These are phyloP conservation scores for Oryza meyeriana DNA, from an alignment of 176 grass and related monocot species.

Conservation along the genomic window DNA sequence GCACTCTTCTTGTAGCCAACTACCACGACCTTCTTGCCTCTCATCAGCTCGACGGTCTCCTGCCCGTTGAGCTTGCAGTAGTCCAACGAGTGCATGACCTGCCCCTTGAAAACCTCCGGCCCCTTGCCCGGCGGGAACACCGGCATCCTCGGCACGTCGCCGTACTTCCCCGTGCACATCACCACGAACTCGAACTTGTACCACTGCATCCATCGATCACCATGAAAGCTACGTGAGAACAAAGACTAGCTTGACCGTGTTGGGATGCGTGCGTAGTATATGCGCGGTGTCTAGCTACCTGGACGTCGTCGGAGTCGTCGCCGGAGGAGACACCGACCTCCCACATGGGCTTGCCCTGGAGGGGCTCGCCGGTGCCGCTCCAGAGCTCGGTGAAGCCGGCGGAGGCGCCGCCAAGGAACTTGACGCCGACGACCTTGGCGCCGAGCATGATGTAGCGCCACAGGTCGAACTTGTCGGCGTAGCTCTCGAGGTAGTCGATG, in stretches of 20 bases:
- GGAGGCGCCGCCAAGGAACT: slow-evolving; percentile 47
- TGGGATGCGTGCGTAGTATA: no score
- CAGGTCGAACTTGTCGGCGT: slow-evolving; percentile 64
- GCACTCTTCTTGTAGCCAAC: slow-evolving; percentile 97
- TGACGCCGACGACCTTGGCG: slow-evolving; percentile 78
- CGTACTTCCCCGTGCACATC: slow-evolving; percentile 97
- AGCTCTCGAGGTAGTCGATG: slow-evolving; percentile 80
- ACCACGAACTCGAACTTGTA: slow-evolving; percentile 91
- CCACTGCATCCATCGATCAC: slow-evolving; percentile 30
- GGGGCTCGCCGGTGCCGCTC: slow-evolving; percentile 51
- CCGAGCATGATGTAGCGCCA: slow-evolving; percentile 65
- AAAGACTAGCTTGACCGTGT: no score
- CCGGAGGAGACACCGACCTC: slow-evolving; percentile 65
- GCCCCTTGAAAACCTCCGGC: slow-evolving; percentile 67
- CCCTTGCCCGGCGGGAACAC: slow-evolving; percentile 59
- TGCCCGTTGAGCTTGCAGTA: slow-evolving; percentile 90
- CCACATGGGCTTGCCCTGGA: slow-evolving; percentile 68
- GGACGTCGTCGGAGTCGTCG: slow-evolving; percentile 28
- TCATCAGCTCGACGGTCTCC: slow-evolving; percentile 64
- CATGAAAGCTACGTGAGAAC: not conserved
- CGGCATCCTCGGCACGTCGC: slow-evolving; percentile 76
- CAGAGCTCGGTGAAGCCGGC: slow-evolving; percentile 57
- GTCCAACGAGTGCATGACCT: slow-evolving; percentile 83
- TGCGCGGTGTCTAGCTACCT: slow-evolving; percentile 41
- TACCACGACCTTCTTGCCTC: slow-evolving; percentile 84